Base-by-base conservation (phyloP, 306 rosid genomes). In the Clitoria ternatea region DNA sequence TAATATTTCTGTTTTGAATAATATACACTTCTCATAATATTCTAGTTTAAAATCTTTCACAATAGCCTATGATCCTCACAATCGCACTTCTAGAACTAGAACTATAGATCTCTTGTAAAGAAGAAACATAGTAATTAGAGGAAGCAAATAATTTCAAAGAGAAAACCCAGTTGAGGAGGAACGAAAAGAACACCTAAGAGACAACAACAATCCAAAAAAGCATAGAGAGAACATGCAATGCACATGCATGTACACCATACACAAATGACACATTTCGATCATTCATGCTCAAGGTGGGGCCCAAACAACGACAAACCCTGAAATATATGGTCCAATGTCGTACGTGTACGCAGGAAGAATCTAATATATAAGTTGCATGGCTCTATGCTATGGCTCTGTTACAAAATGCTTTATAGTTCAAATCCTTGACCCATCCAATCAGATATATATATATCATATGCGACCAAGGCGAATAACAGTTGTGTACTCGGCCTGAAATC, bases 321-420 rank as follows among this genome's bases (percentile, higher is more conserved):
- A 19, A 3, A 15, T n/a, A n/a, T n/a, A 20, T 30, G 61, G 61
- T 47, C 72, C 61, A 47, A 22, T 9, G 29, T 35, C 10, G 48
- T 48, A 48, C 47, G 8, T n/a, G 59, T 32, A 52, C 50, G 37
- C 63, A 52, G 52, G 63, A 69, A 69, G 63, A 69, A 52, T 68
- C 73, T n/a, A 33, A 33, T 20, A 1, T 15, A 18, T 27, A n/a
- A n/a, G n/a, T n/a, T n/a, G 9, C 17, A 30, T 10, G 45, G 40
- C n/a, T 56, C 24, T 7, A 19, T 48, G 72, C 0, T 33, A 67
- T 49, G 74, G 39, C 20, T 52, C 37, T 50, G 22, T n/a, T 35
- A 37, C 15, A 50, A 13, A 32, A 49, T n/a, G 35, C 23, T 67
- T 32, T 20, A n/a, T 19, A 13, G 52, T 26, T 4, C 37, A 69